Evolutionary conservation across 768 basidiomycete species (phyloP).

Genomic region (Naematelia aurantialba): DNA sequence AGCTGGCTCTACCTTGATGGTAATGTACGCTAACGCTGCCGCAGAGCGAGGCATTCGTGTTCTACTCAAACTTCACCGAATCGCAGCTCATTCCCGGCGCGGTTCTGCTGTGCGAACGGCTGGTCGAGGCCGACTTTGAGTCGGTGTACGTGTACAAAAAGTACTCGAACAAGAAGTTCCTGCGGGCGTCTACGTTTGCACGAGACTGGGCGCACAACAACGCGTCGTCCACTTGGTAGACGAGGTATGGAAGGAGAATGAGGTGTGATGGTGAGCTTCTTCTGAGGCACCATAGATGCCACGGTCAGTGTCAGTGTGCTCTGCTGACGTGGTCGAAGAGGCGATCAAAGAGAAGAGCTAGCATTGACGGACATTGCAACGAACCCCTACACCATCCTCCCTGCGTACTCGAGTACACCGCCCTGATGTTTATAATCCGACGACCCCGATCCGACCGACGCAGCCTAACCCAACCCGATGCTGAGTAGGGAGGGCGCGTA

Average conservation of each 20-base stretch:
- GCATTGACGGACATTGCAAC: neutral
- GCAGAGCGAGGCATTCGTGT: constrained; percentile 85
- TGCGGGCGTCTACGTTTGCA: constrained; percentile 64
- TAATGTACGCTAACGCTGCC: constrained; percentile 14
- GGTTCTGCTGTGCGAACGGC: constrained; percentile 73
- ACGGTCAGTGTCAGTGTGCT: neutral
- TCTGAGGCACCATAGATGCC: too few relatives aligned
- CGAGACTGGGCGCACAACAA: constrained; percentile 53
- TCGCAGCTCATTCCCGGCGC: constrained; percentile 80
- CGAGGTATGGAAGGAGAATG: neutral
- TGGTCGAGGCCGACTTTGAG: constrained; percentile 74
- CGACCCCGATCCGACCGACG: too few relatives aligned
- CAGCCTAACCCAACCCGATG: too few relatives aligned
- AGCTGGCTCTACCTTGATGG: neutral
- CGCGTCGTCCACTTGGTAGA: constrained; percentile 24
- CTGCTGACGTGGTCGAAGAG: neutral
- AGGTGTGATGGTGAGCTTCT: neutral
- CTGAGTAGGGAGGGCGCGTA: too few relatives aligned
- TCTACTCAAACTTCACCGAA: constrained; percentile 86
- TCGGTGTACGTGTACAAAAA: constrained; percentile 88
- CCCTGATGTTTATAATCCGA: neutral
- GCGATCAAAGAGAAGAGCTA: neutral
- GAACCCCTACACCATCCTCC: neutral
- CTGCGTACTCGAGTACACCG: neutral
- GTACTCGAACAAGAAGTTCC: constrained; percentile 95